A percentile compares a stretch with the other conserved stretches of the same genome.
Conservation (phyloP, 2,329 filamentous ascomycete genomes). For the Cladorrhinum sp. region DNA sequence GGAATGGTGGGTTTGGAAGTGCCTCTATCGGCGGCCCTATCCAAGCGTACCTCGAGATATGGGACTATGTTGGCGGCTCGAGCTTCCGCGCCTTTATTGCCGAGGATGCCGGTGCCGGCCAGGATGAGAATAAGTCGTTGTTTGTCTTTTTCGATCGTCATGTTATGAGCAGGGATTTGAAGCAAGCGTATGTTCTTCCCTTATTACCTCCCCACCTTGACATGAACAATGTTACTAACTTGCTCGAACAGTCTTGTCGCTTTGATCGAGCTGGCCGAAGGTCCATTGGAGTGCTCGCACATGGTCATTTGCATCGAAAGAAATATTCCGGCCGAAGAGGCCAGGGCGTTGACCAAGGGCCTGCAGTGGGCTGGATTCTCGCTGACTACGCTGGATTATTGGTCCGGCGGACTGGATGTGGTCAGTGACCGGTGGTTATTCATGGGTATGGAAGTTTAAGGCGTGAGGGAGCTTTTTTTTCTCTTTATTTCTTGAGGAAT, state of each 20-base stretch:
- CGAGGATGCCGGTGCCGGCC: constrained; percentile 48
- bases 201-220: neutral
- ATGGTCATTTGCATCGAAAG: constrained; percentile 82
- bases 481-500: neutral
- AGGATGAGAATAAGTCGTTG: constrained; percentile 62
- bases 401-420: constrained; percentile 61
- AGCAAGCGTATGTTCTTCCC: constrained; percentile 69
- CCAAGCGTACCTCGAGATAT: constrained; percentile 70
- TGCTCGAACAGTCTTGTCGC: constrained; percentile 72
- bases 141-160: constrained; percentile 83
- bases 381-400: constrained; percentile 74
- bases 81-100: constrained; percentile 85
- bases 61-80: constrained; percentile 80
- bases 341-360: constrained; percentile 70
- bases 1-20: constrained; percentile 23
- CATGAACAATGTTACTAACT: constrained; percentile 18
- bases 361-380: constrained; percentile 93
- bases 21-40: constrained; percentile 34
- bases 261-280: constrained; percentile 81
- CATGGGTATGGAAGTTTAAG: constrained; percentile 79
- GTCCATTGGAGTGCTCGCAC: constrained; percentile 70
- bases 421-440: constrained; percentile 81
- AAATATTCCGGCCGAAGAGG: constrained; percentile 57
- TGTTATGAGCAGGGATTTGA: constrained; percentile 72
- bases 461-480: neutral